A percentile compares a stretch with the other conserved stretches of the same genome.
These are phyloP conservation scores for Niveomyces coronatus DNA, from an alignment of 2,329 filamentous ascomycete species.

Conservation along the genomic window DNA sequence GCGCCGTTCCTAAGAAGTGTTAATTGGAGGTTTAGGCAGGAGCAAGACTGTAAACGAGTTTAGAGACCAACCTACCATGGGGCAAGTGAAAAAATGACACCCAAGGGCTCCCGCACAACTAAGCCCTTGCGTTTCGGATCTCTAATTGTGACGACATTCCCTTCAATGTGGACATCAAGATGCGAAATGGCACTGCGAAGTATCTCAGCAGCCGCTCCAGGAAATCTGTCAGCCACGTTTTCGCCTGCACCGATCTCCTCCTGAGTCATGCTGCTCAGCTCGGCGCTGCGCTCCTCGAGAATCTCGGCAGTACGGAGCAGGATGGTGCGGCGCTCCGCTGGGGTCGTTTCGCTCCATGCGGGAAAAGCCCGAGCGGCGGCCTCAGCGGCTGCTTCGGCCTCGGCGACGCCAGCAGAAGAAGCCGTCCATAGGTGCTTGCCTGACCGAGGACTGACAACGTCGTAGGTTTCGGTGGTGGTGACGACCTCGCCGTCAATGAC, in stretches of 20 bases:
- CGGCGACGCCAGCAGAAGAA: conserved; percentile 40
- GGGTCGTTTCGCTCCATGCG: conserved; percentile 51
- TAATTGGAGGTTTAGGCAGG: background rate
- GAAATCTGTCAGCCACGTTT: too few species aligned
- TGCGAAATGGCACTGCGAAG: conserved; percentile 24
- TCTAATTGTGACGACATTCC: conserved; percentile 21
- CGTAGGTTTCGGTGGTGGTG: conserved; percentile 36
- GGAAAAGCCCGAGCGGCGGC: conserved; percentile 49
- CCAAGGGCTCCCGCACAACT: conserved; percentile 57
- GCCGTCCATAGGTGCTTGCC: conserved; percentile 40
- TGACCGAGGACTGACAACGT: conserved; percentile 45
- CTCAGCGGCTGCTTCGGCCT: conserved; percentile 38
- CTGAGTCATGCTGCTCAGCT: conserved; percentile 44
- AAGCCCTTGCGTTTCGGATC: conserved; percentile 39
- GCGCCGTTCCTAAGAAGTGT: conserved; percentile 15
- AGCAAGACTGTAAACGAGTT: background rate
- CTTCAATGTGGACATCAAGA: conserved; percentile 28
- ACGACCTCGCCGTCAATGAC: conserved; percentile 35
- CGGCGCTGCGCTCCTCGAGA: conserved; percentile 40
- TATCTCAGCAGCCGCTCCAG: too few species aligned
- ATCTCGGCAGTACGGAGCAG: conserved; percentile 52
- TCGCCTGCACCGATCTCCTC: conserved; percentile 23
- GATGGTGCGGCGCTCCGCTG: conserved; percentile 47
- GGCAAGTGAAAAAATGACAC: conserved; percentile 61
- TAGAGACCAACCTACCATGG: conserved; percentile 46